phyloP scores from a whole-genome alignment of 2,329 filamentous ascomycete species.

The Cladosporium cucumerinum region DNA sequence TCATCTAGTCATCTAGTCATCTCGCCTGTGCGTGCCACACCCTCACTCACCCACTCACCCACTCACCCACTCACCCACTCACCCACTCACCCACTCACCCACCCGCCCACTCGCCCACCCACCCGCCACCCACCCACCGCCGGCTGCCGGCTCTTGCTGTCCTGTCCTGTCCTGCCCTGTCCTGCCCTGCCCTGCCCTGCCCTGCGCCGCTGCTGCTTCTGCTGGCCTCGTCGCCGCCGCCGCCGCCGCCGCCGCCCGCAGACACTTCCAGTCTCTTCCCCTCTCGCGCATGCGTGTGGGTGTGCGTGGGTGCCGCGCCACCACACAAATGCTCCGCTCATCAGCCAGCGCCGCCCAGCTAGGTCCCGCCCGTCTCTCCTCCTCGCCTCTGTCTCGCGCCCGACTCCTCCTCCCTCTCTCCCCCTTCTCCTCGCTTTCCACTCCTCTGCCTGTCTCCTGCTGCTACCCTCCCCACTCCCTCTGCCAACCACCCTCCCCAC shows the following conservation, averaged over 20 bases:
- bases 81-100: background rate
- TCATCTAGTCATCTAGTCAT: no score
- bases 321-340: conserved; percentile 8
- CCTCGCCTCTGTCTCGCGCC: conserved; percentile 4
- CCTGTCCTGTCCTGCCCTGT: background rate
- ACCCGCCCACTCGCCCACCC: background rate
- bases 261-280: background rate
- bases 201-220: background rate
- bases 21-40: background rate
- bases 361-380: conserved; percentile 4
- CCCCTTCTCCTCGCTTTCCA: conserved; percentile 4
- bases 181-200: background rate
- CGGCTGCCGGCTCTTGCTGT: background rate
- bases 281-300: background rate
- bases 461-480: conserved; percentile 5
- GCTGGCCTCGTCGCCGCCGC: background rate
- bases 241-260: background rate
- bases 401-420: background rate
- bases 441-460: conserved; percentile 18
- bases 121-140: background rate
- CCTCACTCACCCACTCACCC: background rate
- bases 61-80: background rate
- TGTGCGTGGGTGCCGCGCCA: conserved; percentile 1
- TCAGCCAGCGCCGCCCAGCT: conserved; percentile 19
- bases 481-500: background rate